Conservation (phyloP, 1,284 basidiomycete species). For the Boletus semigastroideus region DNA sequence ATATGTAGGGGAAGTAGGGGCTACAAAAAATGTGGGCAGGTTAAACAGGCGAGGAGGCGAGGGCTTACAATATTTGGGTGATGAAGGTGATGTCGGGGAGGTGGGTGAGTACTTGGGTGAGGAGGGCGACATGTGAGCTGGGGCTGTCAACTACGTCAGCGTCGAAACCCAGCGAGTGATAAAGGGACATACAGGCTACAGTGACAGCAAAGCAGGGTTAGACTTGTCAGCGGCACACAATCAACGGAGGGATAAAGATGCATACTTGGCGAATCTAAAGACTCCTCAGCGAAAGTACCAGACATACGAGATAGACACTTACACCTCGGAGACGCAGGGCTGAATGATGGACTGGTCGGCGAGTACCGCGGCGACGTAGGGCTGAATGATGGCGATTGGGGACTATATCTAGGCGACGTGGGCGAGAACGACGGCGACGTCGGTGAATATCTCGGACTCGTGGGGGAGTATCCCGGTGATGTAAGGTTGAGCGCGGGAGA, state of each 20-base stretch:
- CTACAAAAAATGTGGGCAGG: constrained; percentile 38
- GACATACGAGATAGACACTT: constrained; percentile 36
- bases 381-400: constrained; percentile 82
- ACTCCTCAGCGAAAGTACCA: constrained; percentile 26
- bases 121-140: constrained; percentile 77
- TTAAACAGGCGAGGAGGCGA: background rate
- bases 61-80: constrained; percentile 82
- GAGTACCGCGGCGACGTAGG: constrained; percentile 84
- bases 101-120: constrained; percentile 87
- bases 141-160: constrained; percentile 42
- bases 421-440: constrained; percentile 87
- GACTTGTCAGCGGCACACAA: constrained; percentile 17
- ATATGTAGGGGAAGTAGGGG: constrained; percentile 81
- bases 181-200: constrained; percentile 55
- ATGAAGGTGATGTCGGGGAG: constrained; percentile 79
- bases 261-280: constrained; percentile 76
- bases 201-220: constrained; percentile 13
- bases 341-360: constrained; percentile 84
- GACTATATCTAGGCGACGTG: constrained; percentile 79
- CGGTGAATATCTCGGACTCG: constrained; percentile 84
- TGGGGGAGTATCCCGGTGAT: constrained; percentile 84
- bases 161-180: background rate
- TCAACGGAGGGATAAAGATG: constrained; percentile 22
- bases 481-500: constrained; percentile 78
- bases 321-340: constrained; percentile 84